Conservation (phyloP, 2,329 filamentous ascomycete genomes). For the Berkeleyomyces rouxiae region DNA sequence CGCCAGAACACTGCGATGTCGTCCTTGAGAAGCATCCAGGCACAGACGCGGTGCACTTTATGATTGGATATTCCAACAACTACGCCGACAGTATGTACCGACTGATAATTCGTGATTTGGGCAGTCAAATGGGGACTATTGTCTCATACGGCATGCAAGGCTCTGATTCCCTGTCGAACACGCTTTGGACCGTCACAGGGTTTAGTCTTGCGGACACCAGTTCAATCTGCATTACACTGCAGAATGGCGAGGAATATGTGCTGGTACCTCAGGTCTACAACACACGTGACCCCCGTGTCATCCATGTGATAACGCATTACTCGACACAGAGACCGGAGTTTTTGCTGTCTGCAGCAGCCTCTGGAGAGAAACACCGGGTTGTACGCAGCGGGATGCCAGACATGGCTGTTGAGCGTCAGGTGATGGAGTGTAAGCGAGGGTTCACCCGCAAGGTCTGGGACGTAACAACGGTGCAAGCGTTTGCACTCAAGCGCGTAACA, state of each 20-base stretch:
- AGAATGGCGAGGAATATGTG: neutral
- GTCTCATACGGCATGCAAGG: conserved; percentile 1
- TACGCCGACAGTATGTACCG: neutral
- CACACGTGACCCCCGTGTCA: neutral
- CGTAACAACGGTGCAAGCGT: neutral
- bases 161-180: neutral
- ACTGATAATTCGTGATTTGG: neutral
- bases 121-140: neutral
- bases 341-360: neutral
- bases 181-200: conserved; percentile 1
- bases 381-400: neutral
- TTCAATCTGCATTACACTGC: neutral
- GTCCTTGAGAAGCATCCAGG: conserved; percentile 1
- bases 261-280: conserved; percentile 3
- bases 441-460: conserved; percentile 5
- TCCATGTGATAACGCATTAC: neutral
- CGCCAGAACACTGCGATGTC: neutral
- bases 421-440: neutral
- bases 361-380: neutral
- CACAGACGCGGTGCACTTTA: neutral
- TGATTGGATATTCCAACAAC: conserved; percentile 1
- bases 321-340: neutral
- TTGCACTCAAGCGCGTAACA: neutral
- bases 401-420: neutral
- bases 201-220: neutral